A percentile compares a stretch with the other conserved stretches of the same genome.
Evolutionary conservation across 176 grass and related monocot species (phyloP).

Genomic region (maize (Zea mays)): Zm-B73-REFERENCE-NAM-5.0 NC_050101.1:30554501-30555000

Average conservation of each 20-base stretch:
- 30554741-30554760: slow-evolving; percentile 86
- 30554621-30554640: slow-evolving; percentile 71
- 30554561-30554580: slow-evolving; percentile 52
- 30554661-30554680: slow-evolving; percentile 96
- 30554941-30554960: slow-evolving; percentile 45
- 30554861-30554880: slow-evolving; percentile 49
- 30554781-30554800: slow-evolving; percentile 93
- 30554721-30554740: slow-evolving; percentile 80
- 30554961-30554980: slow-evolving; percentile 50
- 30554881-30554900: slow-evolving; percentile 39
- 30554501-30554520: slow-evolving; percentile 72
- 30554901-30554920: slow-evolving; percentile 37
- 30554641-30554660: slow-evolving; percentile 94
- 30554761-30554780: slow-evolving; percentile 93
- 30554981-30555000: slow-evolving; percentile 57
- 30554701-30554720: slow-evolving; percentile 86
- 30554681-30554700: slow-evolving; percentile 84
- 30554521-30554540: slow-evolving; percentile 62
- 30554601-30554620: slow-evolving; percentile 62
- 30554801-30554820: slow-evolving; percentile 90
- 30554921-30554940: slow-evolving; percentile 39
- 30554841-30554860: slow-evolving; percentile 50
- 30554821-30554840: slow-evolving; percentile 57
- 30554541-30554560: slow-evolving; percentile 49
- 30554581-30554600: slow-evolving; percentile 50